Conservation (phyloP, 2,329 filamentous ascomycete species). For the Fusarium aywerte region DNA sequence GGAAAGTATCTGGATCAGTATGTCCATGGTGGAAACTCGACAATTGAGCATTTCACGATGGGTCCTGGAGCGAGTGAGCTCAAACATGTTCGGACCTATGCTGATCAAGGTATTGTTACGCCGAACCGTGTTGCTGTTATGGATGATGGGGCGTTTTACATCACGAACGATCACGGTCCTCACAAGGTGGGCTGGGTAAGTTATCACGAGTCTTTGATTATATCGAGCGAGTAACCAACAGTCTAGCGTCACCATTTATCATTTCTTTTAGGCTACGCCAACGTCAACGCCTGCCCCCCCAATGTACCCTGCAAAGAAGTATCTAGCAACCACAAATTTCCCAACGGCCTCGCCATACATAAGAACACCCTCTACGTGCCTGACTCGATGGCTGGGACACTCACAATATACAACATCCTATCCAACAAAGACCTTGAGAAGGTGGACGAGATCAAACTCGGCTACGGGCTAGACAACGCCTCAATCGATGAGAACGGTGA, state of each 20-base stretch:
- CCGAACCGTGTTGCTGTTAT: constrained; percentile 39
- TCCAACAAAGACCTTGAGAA: constrained; percentile 14
- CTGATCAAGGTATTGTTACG: constrained; percentile 22
- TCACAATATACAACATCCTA: constrained; percentile 31
- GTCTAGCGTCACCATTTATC: constrained; percentile 27
- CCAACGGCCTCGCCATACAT: constrained; percentile 48
- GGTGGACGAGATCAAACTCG: constrained; percentile 10
- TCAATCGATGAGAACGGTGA: constrained; percentile 39
- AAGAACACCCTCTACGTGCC: constrained; percentile 50
- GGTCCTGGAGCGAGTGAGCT: constrained; percentile 7
- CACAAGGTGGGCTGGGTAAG: constrained; percentile 33
- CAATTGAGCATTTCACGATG: constrained; percentile 35
- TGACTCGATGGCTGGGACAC: constrained; percentile 34
- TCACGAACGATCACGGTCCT: constrained; percentile 39
- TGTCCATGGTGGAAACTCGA: constrained; percentile 22
- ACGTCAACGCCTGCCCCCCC: constrained; percentile 46
- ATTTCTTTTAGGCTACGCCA: constrained; percentile 41
- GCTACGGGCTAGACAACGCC: constrained; percentile 38
- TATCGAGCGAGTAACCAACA: not conserved
- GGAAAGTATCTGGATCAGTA: constrained; percentile 24
- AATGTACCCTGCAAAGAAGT: constrained; percentile 38
- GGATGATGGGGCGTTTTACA: constrained; percentile 18
- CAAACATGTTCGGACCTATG: constrained; percentile 34
- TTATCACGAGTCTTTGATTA: accelerated
- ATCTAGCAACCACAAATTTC: constrained; percentile 39